Base-by-base conservation (phyloP, 768 basidiomycete genomes). In the Phaeotremella fagi region DNA sequence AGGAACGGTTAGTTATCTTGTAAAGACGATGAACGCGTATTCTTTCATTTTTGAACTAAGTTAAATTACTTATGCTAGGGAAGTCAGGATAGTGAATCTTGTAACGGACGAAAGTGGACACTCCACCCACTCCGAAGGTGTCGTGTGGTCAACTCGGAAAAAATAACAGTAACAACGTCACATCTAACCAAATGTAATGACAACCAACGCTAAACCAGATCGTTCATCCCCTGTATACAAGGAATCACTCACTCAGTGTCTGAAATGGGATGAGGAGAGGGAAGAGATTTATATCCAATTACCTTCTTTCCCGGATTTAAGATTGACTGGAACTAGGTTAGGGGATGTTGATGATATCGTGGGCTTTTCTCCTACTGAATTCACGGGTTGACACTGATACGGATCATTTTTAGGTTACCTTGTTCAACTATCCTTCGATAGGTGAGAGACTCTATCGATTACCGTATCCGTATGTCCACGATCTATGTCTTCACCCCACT, bases 301-400 rank as follows among this genome's bases (percentile, higher is more conserved):
- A 0, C 55, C 55, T 12, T 36, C 43, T 1, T 48, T 33, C 48
- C 55, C 55, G 11, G 26, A 46, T 18, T 31, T 57, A 26, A n/a
- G 55, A 25, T 33, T 57, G 4, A 48, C 45, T 3, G 50, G 45
- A n/a, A 24, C 41, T 4, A 25, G 45, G 14, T 14, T 25, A 6
- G 57, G 52, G 3, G 42, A 33, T n/a, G 57, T 43, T 20, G 57
- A 59, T 28, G 47, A 50, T 15, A 18, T 49, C 0, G 57, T 59
- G 42, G 26, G 57, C 54, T 18, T 3, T 4, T 3, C 24, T 1
- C 2, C n/a, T n/a, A n/a, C n/a, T n/a, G n/a, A n/a, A n/a, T n/a
- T n/a, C n/a, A n/a, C n/a, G n/a, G n/a, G 41, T 24, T 9, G 20
- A 43, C 20, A n/a, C 33, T 35, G 33, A 35, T 35, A 9, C 33